Base-by-base conservation (phyloP, 1,284 basidiomycete genomes). In the Melanopsichium pennsylvanicum region DNA sequence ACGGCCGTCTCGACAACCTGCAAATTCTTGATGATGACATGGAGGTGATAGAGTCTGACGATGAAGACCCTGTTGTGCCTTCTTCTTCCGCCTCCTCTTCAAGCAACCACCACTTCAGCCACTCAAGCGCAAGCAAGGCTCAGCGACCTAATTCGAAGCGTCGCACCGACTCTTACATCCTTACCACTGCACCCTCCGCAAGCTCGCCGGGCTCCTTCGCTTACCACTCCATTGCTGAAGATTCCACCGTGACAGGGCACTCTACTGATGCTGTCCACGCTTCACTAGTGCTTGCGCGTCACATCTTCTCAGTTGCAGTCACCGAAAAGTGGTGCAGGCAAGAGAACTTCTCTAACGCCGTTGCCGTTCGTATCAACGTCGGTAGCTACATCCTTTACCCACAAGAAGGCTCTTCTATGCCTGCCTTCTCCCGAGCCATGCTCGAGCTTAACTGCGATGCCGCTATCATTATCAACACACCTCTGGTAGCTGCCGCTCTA, bases 381-480 rank as follows among this genome's bases (percentile, higher is more conserved):
- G 51, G 55, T 33, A 52, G 45, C 41, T 74, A 74, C 44, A 60
- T 62, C 39, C 35, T 57, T 9, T 71, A 47, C 39, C 71, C 69
- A 9, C 44, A 48, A 13, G 57, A 51, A 11, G 52, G 47, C 27
- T 55, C 59, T 2, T 46, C 49, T 9, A 44, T 71, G 44, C 44
- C 47, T 42, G 42, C 54, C 23, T 72, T 61, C 22, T 60, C 48
- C 22, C 42, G 48, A 88, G 90, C 82, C 12, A 84, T 92, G n/a
- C 84, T 86, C 9, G 82, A 83, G 25, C 84, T 92, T 48, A 92
- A 91, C 73, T 89, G 89, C 13, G 87, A 90, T 44, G 88, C 91
- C 36, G 89, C 90, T 4, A 87, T 91, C 75, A 91, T 90, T 82
- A 83, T 90, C 36, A 86, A 89, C 40, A 88, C 86, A 72, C 89